phyloP scores from a whole-genome alignment of 805 yeast genomes.

The Millerozyma acaciae region DNA sequence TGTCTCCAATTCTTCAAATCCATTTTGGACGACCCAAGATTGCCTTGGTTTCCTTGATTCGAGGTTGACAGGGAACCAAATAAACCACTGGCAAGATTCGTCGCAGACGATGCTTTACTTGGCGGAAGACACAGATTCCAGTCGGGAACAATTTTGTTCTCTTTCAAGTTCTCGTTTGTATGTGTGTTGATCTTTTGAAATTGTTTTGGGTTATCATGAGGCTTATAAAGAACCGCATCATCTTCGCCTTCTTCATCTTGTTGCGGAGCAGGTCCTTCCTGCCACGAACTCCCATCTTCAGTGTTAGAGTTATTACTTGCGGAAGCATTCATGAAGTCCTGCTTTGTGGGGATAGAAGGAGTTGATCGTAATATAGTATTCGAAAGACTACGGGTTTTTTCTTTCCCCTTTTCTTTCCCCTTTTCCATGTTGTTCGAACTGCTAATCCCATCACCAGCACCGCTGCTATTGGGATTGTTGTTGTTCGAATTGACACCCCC shows the following conservation, averaged over 20 bases:
- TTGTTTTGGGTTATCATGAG: slow-evolving; percentile 37
- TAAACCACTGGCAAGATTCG: slow-evolving; percentile 15
- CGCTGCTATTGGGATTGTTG: no score
- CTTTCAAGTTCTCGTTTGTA: slow-evolving; percentile 39
- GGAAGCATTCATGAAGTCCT: slow-evolving; percentile 8
- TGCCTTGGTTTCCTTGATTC: slow-evolving; percentile 10
- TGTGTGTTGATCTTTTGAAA: slow-evolving; percentile 42
- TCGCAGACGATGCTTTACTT: slow-evolving; percentile 15
- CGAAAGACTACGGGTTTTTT: slow-evolving; percentile 11
- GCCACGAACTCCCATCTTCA: slow-evolving; percentile 8
- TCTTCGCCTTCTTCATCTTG: slow-evolving; percentile 14
- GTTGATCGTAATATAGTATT: slow-evolving; percentile 33
- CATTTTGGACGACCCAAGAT: slow-evolving; percentile 16
- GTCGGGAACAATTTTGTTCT: slow-evolving; percentile 39
- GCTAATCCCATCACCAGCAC: slow-evolving; percentile 7
- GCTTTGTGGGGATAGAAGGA: slow-evolving; percentile 22
- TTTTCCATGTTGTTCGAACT: slow-evolving; percentile 4
- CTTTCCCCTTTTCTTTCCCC: slow-evolving; percentile 10
- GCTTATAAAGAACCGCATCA: slow-evolving; percentile 43
- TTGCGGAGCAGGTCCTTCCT: slow-evolving; percentile 7
- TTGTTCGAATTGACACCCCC: neutral
- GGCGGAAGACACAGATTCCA: slow-evolving; percentile 37
- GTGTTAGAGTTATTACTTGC: slow-evolving; percentile 6
- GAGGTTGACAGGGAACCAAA: slow-evolving; percentile 26
- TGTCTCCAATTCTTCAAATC: slow-evolving; percentile 36